phyloP scores from a whole-genome alignment of 805 yeast species.

The Ogataea minuta region DNA sequence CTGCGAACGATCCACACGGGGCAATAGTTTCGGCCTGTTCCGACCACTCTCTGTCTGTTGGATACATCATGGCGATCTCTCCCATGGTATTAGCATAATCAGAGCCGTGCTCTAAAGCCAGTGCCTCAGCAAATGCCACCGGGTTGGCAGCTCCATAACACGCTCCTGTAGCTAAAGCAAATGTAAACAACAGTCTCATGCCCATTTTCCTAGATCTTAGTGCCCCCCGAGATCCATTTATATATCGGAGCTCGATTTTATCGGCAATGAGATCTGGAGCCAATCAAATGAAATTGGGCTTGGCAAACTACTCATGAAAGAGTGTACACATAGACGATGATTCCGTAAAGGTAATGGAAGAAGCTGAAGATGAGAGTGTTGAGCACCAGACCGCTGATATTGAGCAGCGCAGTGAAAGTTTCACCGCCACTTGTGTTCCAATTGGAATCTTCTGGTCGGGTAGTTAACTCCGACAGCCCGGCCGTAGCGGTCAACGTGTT shows the following conservation, averaged over 20 bases:
- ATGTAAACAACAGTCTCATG: conserved; percentile 15
- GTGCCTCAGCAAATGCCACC: conserved; percentile 33
- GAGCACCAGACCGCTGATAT: conserved; percentile 19
- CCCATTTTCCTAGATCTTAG: background rate
- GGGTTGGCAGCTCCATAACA: conserved; percentile 29
- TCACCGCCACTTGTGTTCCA: conserved; percentile 21
- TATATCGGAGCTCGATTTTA: conserved; percentile 13
- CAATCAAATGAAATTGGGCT: conserved; percentile 2
- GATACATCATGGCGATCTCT: conserved; percentile 41
- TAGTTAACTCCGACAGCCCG: background rate
- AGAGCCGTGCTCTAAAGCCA: conserved; percentile 37
- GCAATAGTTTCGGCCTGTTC: conserved; percentile 44
- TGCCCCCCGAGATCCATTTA: conserved; percentile 1
- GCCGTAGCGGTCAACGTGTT: conserved; percentile 8
- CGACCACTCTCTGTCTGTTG: conserved; percentile 44
- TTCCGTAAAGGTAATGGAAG: conserved; percentile 22
- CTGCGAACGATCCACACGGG: conserved; percentile 44
- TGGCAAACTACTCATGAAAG: conserved; percentile 8
- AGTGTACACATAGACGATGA: conserved; percentile 19
- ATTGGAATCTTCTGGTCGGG: conserved; percentile 6
- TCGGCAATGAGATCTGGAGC: conserved; percentile 5
- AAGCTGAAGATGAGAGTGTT: conserved; percentile 23
- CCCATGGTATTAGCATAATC: conserved; percentile 39
- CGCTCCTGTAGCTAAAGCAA: conserved; percentile 15
- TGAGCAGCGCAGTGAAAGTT: conserved; percentile 19